Evolutionary conservation across 148 eudicot species (phyloP).

Genomic region (Chenopodium formosanum): DNA sequence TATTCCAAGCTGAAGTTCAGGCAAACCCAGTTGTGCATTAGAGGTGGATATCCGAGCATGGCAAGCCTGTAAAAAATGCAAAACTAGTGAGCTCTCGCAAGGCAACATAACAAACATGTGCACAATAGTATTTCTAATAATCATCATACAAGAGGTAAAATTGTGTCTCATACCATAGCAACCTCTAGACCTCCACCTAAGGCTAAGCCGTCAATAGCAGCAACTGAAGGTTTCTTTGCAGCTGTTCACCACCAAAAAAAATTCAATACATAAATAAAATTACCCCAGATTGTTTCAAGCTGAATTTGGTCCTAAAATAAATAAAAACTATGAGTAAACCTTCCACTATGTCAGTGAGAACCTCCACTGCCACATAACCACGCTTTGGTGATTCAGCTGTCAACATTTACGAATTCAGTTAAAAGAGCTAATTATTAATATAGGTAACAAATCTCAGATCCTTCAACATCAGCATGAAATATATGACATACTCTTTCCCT

Average conservation of each 20-base stretch:
- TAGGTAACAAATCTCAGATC: background rate
- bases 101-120: background rate
- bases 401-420: conserved; percentile 20
- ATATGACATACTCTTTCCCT: conserved; percentile 47
- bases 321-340: conserved; percentile 40
- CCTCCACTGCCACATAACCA: conserved; percentile 76
- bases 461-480: background rate
- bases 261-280: background rate
- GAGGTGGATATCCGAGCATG: conserved; percentile 94
- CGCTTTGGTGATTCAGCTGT: conserved; percentile 65
- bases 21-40: conserved; percentile 87
- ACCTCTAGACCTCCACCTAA: conserved; percentile 97
- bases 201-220: conserved; percentile 94
- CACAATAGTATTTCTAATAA: background rate
- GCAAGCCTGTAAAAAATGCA: conserved; percentile 52
- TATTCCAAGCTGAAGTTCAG: conserved; percentile 93
- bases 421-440: conserved; percentile 3
- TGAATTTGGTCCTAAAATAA: background rate
- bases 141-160: background rate
- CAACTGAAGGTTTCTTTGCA: conserved; percentile 88
- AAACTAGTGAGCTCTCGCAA: background rate
- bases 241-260: conserved; percentile 34
- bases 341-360: conserved; percentile 78
- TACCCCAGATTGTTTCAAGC: background rate
- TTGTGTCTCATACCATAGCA: conserved; percentile 71